Evolutionary conservation across 768 basidiomycete genomes (phyloP).

Genomic region (Suillus plorans): DNA sequence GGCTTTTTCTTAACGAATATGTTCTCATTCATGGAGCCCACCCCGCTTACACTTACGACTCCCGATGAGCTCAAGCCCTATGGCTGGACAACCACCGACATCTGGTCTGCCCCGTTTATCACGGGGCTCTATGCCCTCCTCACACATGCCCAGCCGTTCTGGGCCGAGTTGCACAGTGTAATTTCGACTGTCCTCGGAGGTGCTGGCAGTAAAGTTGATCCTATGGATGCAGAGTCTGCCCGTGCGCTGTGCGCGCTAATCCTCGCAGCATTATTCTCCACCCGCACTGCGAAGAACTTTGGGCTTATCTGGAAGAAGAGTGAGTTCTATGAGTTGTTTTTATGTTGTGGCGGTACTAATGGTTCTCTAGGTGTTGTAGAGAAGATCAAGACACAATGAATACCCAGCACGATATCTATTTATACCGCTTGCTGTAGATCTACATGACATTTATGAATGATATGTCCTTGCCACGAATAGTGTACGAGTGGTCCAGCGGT

Average conservation of each 20-base stretch:
- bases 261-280: slow-evolving; percentile 58
- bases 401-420: neutral
- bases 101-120: slow-evolving; percentile 81
- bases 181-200: slow-evolving; percentile 49
- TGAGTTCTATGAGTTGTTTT: slow-evolving; percentile 3
- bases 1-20: slow-evolving; percentile 81
- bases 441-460: neutral
- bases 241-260: slow-evolving; percentile 71
- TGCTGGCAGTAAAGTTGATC: slow-evolving; percentile 31
- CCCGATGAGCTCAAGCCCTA: slow-evolving; percentile 79
- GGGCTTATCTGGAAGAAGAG: slow-evolving; percentile 23
- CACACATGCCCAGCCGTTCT: slow-evolving; percentile 87
- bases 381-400: slow-evolving; percentile 31
- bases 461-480: neutral
- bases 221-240: slow-evolving; percentile 63
- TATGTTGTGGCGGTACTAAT: neutral
- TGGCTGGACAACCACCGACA: slow-evolving; percentile 83
- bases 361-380: slow-evolving; percentile 11
- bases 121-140: slow-evolving; percentile 80
- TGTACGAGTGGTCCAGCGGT: neutral
- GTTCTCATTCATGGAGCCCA: slow-evolving; percentile 74
- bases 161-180: slow-evolving; percentile 57
- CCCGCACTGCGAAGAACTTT: slow-evolving; percentile 68
- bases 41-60: slow-evolving; percentile 63
- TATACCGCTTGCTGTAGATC: neutral